These are phyloP conservation scores for Penicillium crustosum DNA, from an alignment of 2,329 filamentous ascomycete species.

Conservation along the genomic window DNA sequence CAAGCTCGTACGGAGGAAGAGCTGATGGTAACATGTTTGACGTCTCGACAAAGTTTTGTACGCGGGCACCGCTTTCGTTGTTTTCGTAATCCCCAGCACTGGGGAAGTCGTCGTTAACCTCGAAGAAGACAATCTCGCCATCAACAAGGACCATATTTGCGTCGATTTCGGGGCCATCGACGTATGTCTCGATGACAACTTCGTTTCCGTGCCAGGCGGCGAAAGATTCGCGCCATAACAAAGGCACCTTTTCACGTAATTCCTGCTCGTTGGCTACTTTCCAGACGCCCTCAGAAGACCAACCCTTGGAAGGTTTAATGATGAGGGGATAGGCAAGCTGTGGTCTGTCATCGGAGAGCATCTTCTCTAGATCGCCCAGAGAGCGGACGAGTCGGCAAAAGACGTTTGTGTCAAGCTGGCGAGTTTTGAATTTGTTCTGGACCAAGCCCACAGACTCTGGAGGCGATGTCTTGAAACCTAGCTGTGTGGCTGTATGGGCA, in stretches of 20 bases:
- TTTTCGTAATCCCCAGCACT: too few species aligned
- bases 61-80: too few species aligned
- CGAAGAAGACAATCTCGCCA: neutral
- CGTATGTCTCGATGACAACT: neutral
- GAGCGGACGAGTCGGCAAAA: neutral
- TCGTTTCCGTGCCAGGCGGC: neutral
- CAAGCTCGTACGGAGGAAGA: too few species aligned
- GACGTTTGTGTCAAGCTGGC: neutral
- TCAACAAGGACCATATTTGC: neutral
- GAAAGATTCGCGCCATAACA: neutral
- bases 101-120: too few species aligned
- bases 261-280: neutral
- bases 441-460: neutral
- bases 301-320: neutral
- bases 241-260: neutral
- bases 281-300: neutral
- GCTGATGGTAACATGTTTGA: too few species aligned
- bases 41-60: too few species aligned
- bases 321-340: neutral
- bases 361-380: too few species aligned
- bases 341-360: neutral
- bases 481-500: neutral
- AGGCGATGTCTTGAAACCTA: neutral
- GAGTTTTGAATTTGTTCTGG: neutral
- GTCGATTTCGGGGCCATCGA: neutral